Evolutionary conservation across 2,329 filamentous ascomycete genomes (phyloP).

Genomic region (Thermothelomyces thermophilus): DNA sequence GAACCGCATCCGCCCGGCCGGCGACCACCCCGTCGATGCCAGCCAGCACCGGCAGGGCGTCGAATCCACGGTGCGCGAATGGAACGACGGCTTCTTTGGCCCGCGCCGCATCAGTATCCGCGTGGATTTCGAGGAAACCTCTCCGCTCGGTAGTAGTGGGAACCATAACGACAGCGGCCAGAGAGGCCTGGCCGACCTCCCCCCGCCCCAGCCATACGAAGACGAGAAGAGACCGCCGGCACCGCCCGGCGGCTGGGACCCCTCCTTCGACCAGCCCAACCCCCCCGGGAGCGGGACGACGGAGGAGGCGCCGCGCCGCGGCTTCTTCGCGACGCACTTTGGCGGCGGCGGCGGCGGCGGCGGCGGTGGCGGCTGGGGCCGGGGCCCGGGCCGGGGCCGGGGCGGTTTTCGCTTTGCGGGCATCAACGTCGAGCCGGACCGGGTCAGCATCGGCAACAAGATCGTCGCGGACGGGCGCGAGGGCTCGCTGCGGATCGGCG

Average conservation of each 20-base stretch:
- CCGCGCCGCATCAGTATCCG: slow-evolving; percentile 43
- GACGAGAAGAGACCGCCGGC: slow-evolving; percentile 4
- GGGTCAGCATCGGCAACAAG: slow-evolving; percentile 37
- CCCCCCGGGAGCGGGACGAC: neutral
- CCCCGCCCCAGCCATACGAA: neutral
- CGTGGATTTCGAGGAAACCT: slow-evolving; percentile 19
- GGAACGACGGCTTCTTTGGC: slow-evolving; percentile 52
- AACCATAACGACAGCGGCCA: slow-evolving; percentile 11
- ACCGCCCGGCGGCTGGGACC: slow-evolving; percentile 31
- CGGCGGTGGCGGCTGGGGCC: slow-evolving; percentile 12
- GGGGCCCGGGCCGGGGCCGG: neutral
- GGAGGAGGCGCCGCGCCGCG: neutral
- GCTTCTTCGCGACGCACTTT: slow-evolving; percentile 17
- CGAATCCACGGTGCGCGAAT: slow-evolving; percentile 42
- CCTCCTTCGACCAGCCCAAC: slow-evolving; percentile 25
- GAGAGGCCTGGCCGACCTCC: neutral
- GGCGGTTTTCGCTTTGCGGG: slow-evolving; percentile 33
- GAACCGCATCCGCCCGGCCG: slow-evolving; percentile 29
- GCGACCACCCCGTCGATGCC: slow-evolving; percentile 19
- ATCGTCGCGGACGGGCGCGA: slow-evolving; percentile 38
- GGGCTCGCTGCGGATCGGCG: slow-evolving; percentile 40
- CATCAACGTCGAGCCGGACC: slow-evolving; percentile 38
- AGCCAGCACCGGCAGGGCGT: slow-evolving; percentile 27
- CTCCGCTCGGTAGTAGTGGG: neutral
- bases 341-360: slow-evolving; percentile 9